phyloP scores from a whole-genome alignment of 495 filamentous ascomycete species.

The Annulohypoxylon maeteangense region DNA sequence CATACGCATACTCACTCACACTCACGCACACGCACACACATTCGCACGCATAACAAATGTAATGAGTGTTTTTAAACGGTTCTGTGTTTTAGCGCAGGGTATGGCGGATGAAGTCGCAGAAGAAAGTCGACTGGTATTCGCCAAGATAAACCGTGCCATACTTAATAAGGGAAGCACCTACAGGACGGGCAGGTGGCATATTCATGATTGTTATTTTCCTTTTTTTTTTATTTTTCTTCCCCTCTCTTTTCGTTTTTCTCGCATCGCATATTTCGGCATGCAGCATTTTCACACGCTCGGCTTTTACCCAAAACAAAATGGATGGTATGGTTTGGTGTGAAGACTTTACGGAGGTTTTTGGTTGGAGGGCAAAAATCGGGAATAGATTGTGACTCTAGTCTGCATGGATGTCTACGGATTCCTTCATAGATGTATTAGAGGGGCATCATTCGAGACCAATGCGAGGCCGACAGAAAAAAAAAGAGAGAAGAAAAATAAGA shows the following conservation, averaged over 20 bases:
- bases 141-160: constrained; percentile 26
- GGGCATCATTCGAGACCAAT: constrained; percentile 43
- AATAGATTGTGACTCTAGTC: constrained; percentile 48
- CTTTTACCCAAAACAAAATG: constrained; percentile 41
- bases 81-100: constrained; percentile 13
- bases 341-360: constrained; percentile 35
- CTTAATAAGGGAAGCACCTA: constrained; percentile 29
- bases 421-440: constrained; percentile 47
- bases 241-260: constrained; percentile 30
- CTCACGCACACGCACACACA: not conserved
- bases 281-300: constrained; percentile 37
- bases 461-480: constrained; percentile 35
- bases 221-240: constrained; percentile 2
- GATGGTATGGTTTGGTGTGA: constrained; percentile 33
- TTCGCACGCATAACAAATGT: constrained; percentile 13
- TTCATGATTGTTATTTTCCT: constrained; percentile 11
- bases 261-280: constrained; percentile 45
- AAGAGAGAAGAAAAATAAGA: constrained; percentile 25
- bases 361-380: constrained; percentile 43
- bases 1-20: not conserved
- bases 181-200: constrained; percentile 40
- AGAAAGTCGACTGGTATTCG: constrained; percentile 28
- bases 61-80: constrained; percentile 14
- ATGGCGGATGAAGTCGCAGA: constrained; percentile 17
- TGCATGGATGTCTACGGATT: constrained; percentile 47